Conservation (phyloP, 1,284 basidiomycete species). For the Trichosporon asahii region DNA sequence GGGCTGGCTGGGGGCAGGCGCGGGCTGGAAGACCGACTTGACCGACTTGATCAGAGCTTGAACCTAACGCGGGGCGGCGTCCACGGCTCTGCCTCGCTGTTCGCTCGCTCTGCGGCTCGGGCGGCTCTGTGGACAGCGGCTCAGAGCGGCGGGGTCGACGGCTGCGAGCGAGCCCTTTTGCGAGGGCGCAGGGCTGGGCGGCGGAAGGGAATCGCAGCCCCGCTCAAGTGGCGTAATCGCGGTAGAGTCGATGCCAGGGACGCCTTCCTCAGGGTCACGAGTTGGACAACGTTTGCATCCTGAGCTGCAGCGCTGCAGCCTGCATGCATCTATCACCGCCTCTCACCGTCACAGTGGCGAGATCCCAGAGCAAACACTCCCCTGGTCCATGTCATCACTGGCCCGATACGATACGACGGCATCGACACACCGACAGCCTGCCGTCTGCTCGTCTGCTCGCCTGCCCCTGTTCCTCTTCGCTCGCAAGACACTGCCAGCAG, state of each 20-base stretch:
- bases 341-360: neutral
- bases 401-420: neutral
- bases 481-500: too few species aligned
- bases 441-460: neutral
- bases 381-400: neutral
- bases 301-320: neutral
- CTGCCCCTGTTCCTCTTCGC: too few species aligned
- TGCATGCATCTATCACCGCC: neutral
- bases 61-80: neutral
- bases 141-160: neutral
- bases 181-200: neutral
- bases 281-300: slow-evolving; percentile 5
- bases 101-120: too few species aligned
- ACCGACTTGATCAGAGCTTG: neutral
- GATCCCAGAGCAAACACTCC: neutral
- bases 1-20: too few species aligned
- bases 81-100: too few species aligned
- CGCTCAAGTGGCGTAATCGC: slow-evolving; percentile 1
- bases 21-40: neutral
- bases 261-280: neutral
- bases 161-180: neutral
- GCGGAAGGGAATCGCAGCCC: neutral
- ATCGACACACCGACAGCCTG: neutral
- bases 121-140: neutral
- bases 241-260: neutral